A percentile compares a stretch with the other conserved stretches of the same genome.
These are phyloP conservation scores for Leptographium wingfieldii DNA, from an alignment of 2,329 filamentous ascomycete species.

Conservation along the genomic window DNA sequence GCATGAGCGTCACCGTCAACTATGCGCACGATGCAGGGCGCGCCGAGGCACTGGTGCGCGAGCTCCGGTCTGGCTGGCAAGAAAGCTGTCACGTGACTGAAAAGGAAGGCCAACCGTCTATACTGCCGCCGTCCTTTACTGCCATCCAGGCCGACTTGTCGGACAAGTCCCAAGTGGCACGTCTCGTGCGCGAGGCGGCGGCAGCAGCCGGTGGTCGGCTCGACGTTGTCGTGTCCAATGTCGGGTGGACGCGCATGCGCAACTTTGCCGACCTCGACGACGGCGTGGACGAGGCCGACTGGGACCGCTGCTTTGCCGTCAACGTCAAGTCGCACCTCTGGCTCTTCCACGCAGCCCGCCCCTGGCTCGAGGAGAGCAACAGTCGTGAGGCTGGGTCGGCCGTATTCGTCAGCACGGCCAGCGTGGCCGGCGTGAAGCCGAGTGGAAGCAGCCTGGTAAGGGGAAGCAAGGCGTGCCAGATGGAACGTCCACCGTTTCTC, in stretches of 20 bases:
- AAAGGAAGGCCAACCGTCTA: not conserved
- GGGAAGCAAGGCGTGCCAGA: not conserved
- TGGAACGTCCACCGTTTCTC: not conserved
- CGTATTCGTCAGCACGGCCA: slow-evolving; percentile 51
- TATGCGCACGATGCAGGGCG: slow-evolving; percentile 50
- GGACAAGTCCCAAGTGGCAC: slow-evolving; percentile 41
- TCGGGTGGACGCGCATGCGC: slow-evolving; percentile 39
- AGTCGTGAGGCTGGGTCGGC: slow-evolving; percentile 20
- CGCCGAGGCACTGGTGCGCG: slow-evolving; percentile 44
- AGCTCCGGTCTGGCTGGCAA: slow-evolving; percentile 25
- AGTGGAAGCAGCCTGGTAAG: slow-evolving; percentile 46
- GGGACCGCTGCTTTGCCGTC: slow-evolving; percentile 46
- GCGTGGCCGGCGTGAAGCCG: slow-evolving; percentile 49
- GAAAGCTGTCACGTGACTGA: not conserved
- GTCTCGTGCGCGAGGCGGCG: slow-evolving; percentile 46
- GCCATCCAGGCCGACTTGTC: slow-evolving; percentile 56
- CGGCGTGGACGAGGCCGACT: slow-evolving; percentile 41
- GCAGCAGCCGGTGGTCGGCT: slow-evolving; percentile 46
- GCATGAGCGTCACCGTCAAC: slow-evolving; percentile 61
- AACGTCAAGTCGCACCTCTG: slow-evolving; percentile 52
- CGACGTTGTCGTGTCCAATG: slow-evolving; percentile 70
- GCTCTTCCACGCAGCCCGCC: slow-evolving; percentile 41
- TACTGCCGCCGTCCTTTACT: slow-evolving; percentile 19
- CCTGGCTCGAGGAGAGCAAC: slow-evolving; percentile 40
- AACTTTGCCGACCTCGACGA: slow-evolving; percentile 37